Evolutionary conservation across 371 early-diverging fungal genomes (phyloP).

Genomic region (Mucor plumbeus): DNA sequence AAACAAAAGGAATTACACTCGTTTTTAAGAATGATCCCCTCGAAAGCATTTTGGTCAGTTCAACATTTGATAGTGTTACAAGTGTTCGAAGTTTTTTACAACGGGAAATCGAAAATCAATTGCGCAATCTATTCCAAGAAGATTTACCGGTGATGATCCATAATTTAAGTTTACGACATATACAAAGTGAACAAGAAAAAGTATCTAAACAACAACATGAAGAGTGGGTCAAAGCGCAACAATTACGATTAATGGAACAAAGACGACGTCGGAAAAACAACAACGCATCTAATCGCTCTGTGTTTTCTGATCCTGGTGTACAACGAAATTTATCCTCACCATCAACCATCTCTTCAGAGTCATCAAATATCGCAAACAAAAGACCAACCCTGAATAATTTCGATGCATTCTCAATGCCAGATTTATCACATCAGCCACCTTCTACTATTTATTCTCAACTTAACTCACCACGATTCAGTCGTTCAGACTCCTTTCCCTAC

Average conservation of each 20-base stretch:
- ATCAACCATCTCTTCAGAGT: not conserved
- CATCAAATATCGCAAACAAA: slow-evolving; percentile 2
- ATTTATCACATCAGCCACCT: slow-evolving; percentile 7
- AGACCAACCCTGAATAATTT: slow-evolving; percentile 3
- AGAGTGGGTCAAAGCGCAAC: slow-evolving; percentile 21
- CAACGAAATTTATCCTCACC: not conserved
- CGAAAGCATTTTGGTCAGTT: slow-evolving; percentile 88
- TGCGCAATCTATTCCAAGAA: slow-evolving; percentile 90
- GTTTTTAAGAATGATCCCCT: slow-evolving; percentile 97
- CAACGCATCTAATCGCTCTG: slow-evolving; percentile 9
- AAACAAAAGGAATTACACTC: slow-evolving; percentile 90
- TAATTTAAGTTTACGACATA: slow-evolving; percentile 64
- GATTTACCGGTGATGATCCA: slow-evolving; percentile 95
- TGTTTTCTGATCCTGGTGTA: slow-evolving; percentile 29
- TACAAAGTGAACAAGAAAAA: slow-evolving; percentile 32
- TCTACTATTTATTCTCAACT: not conserved
- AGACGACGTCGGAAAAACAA: not conserved
- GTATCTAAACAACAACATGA: slow-evolving; percentile 19
- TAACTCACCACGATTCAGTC: slow-evolving; percentile 2
- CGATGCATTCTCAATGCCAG: slow-evolving; percentile 28
- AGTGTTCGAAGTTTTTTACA: slow-evolving; percentile 88
- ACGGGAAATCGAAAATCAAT: slow-evolving; percentile 88
- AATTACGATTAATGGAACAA: slow-evolving; percentile 6
- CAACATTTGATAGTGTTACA: slow-evolving; percentile 92
- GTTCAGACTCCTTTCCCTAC: not conserved